Conservation (phyloP, 2,329 filamentous ascomycete species). For the Colletotrichum euphorbiae region DNA sequence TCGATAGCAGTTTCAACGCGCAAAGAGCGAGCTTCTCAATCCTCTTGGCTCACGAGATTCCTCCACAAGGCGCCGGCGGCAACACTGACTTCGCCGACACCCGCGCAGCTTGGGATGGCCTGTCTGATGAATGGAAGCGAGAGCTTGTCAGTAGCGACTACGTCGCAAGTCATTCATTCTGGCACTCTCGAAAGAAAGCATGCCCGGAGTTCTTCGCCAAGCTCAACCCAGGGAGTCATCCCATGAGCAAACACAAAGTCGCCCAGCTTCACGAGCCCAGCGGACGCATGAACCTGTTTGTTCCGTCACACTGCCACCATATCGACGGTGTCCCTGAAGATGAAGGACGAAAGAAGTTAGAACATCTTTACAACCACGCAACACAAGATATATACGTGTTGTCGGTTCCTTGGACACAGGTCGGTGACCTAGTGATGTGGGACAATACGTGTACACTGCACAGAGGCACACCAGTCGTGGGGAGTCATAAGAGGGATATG, state of each 20-base stretch:
- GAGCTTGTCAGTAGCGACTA: slow-evolving; percentile 54
- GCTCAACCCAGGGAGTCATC: slow-evolving; percentile 52
- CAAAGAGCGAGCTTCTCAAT: slow-evolving; percentile 64
- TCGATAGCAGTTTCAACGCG: slow-evolving; percentile 67
- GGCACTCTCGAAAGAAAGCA: slow-evolving; percentile 64
- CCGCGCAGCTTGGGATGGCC: slow-evolving; percentile 61
- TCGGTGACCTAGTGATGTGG: slow-evolving; percentile 67
- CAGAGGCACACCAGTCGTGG: slow-evolving; percentile 60
- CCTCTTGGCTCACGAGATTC: slow-evolving; percentile 61
- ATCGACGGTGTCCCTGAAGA: slow-evolving; percentile 56
- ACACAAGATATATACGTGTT: slow-evolving; percentile 60
- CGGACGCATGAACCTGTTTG: slow-evolving; percentile 64
- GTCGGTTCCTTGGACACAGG: slow-evolving; percentile 59
- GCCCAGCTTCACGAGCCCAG: slow-evolving; percentile 63
- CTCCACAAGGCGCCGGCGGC: slow-evolving; percentile 59
- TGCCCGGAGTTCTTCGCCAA: slow-evolving; percentile 61
- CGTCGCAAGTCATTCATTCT: slow-evolving; percentile 62
- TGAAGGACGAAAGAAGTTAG: slow-evolving; percentile 51
- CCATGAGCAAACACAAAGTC: slow-evolving; percentile 59
- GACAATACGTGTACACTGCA: slow-evolving; percentile 70
- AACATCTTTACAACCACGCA: slow-evolving; percentile 58
- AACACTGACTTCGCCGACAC: slow-evolving; percentile 66
- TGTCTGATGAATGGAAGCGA: slow-evolving; percentile 50
- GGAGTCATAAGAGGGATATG: slow-evolving; percentile 64
- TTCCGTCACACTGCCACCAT: slow-evolving; percentile 65